Conservation (phyloP, 2,329 filamentous ascomycete genomes). For the Cladophialophora bantiana region DNA sequence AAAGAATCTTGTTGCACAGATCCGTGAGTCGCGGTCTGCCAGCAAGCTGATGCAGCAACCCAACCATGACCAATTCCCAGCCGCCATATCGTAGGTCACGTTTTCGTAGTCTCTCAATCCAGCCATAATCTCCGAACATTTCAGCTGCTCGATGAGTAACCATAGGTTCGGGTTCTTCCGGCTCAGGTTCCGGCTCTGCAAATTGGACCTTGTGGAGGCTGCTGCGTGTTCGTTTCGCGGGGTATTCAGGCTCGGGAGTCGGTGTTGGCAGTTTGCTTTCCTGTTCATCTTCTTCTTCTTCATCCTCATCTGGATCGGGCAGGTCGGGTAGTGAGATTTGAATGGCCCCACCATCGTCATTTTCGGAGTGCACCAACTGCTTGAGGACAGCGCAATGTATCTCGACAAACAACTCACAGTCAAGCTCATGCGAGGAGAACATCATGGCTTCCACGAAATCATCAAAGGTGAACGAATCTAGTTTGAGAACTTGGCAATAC, state of each 20-base stretch:
- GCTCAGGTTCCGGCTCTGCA: conserved; percentile 65
- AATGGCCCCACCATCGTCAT: conserved; percentile 74
- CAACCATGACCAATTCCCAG: conserved; percentile 90
- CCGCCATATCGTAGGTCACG: conserved; percentile 85
- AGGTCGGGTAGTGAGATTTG: conserved; percentile 79
- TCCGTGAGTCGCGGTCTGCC: conserved; percentile 73
- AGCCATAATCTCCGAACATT: conserved; percentile 75
- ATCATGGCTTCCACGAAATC: conserved; percentile 90
- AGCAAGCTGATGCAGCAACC: conserved; percentile 83
- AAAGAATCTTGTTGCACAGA: conserved; percentile 79
- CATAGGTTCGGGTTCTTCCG: conserved; percentile 46
- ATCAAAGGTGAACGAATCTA: conserved; percentile 97
- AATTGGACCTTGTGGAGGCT: conserved; percentile 80
- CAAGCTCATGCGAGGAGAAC: conserved; percentile 73
- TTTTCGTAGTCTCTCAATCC: conserved; percentile 82
- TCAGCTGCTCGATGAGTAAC: conserved; percentile 69
- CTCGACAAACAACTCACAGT: conserved; percentile 87
- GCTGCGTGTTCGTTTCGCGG: conserved; percentile 77
- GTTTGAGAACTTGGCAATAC: conserved; percentile 91
- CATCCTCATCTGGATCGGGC: conserved; percentile 73
- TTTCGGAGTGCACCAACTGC: conserved; percentile 77
- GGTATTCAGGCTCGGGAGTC: conserved; percentile 74
- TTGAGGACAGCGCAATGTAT: conserved; percentile 92
- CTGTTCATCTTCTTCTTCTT: conserved; percentile 66
- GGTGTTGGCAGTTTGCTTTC: conserved; percentile 62